phyloP scores from a whole-genome alignment of 805 yeast species.

The Ogataea trehalophila region DNA sequence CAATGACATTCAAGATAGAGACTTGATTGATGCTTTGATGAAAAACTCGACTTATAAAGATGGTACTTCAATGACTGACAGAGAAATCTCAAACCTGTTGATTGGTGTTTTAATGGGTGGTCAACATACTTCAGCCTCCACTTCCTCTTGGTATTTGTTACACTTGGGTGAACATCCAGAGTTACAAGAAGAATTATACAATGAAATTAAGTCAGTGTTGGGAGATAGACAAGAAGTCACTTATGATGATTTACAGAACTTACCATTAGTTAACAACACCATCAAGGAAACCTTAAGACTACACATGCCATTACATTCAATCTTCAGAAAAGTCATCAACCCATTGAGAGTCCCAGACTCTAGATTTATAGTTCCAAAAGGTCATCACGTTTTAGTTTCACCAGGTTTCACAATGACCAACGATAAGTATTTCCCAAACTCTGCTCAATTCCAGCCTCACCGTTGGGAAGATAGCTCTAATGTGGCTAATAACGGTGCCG shows the following conservation, averaged over 20 bases:
- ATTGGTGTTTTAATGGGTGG: slow-evolving; percentile 99
- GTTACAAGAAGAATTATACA: slow-evolving; percentile 72
- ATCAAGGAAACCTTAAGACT: slow-evolving; percentile 92
- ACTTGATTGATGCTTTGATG: slow-evolving; percentile 85
- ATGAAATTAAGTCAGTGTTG: slow-evolving; percentile 66
- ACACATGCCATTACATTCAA: slow-evolving; percentile 95
- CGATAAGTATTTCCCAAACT: slow-evolving; percentile 74
- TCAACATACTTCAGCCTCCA: slow-evolving; percentile 95
- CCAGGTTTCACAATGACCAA: slow-evolving; percentile 88
- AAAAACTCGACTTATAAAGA: slow-evolving; percentile 82
- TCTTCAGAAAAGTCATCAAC: slow-evolving; percentile 84
- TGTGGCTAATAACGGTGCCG: slow-evolving; percentile 24
- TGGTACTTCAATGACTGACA: slow-evolving; percentile 91
- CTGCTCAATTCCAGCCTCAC: slow-evolving; percentile 71
- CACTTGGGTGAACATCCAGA: slow-evolving; percentile 87
- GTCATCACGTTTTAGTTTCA: slow-evolving; percentile 84
- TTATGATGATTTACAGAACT: slow-evolving; percentile 75
- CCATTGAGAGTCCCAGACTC: slow-evolving; percentile 79
- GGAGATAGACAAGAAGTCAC: slow-evolving; percentile 54
- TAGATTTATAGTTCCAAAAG: slow-evolving; percentile 75
- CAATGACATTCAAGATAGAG: slow-evolving; percentile 79
- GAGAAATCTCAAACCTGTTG: slow-evolving; percentile 86
- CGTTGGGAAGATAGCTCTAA: slow-evolving; percentile 61
- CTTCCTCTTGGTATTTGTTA: slow-evolving; percentile 90
- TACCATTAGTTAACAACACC: slow-evolving; percentile 77